These are phyloP conservation scores for Lipomyces oligophaga DNA, from an alignment of 805 yeast genomes.

Conservation along the genomic window DNA sequence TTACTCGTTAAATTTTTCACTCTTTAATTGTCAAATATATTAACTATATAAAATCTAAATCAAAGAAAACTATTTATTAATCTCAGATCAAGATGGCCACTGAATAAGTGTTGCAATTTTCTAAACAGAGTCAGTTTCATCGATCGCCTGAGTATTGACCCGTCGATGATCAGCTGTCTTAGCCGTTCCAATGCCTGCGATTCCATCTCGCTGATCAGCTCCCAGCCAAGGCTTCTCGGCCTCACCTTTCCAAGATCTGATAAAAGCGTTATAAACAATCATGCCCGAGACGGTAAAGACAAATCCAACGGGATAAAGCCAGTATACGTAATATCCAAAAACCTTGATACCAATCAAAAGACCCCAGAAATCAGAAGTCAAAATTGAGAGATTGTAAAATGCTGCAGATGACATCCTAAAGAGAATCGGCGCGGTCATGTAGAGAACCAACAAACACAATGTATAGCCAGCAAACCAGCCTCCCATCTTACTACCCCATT, in stretches of 20 bases:
- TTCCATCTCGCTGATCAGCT: constrained; percentile 36
- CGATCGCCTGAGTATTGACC: too few species aligned
- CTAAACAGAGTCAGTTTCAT: too few species aligned
- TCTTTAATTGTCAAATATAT: too few species aligned
- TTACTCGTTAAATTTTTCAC: neutral
- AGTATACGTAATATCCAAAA: constrained; percentile 45
- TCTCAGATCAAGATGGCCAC: too few species aligned
- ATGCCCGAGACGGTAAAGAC: constrained; percentile 44
- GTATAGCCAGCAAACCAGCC: constrained; percentile 47
- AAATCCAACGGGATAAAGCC: constrained; percentile 48
- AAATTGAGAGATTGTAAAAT: constrained; percentile 43
- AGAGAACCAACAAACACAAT: constrained; percentile 40
- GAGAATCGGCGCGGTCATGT: constrained; percentile 43
- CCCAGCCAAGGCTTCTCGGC: constrained; percentile 46
- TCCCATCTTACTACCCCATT: constrained; percentile 41
- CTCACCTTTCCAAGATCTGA: constrained; percentile 40
- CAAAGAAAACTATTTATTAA: too few species aligned
- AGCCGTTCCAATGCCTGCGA: constrained; percentile 38
- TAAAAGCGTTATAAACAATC: constrained; percentile 41
- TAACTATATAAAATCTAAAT: too few species aligned
- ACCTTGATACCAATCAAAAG: constrained; percentile 44
- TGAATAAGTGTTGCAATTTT: too few species aligned
- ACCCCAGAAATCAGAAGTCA: constrained; percentile 48
- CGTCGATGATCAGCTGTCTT: too few species aligned
- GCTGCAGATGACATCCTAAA: constrained; percentile 48